These are phyloP conservation scores for Xerocomus spinulosus DNA, from an alignment of 768 basidiomycete species.

Conservation along the genomic window DNA sequence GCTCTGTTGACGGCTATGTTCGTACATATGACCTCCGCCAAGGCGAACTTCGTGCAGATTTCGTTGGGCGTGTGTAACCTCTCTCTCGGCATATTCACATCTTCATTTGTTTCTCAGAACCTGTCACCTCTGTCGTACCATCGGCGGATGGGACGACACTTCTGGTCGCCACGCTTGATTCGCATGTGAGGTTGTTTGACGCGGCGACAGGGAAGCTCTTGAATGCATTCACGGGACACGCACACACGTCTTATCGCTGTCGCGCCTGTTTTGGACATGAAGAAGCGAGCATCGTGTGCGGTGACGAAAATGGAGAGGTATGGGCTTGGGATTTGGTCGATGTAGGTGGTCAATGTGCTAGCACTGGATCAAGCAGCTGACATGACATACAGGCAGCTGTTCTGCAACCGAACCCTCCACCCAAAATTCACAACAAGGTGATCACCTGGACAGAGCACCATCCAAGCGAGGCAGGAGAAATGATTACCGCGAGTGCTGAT, in stretches of 20 bases:
- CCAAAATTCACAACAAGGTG: slow-evolving; percentile 73
- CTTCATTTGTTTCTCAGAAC: slow-evolving; percentile 50
- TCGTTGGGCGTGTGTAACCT: slow-evolving; percentile 74
- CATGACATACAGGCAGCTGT: slow-evolving; percentile 54
- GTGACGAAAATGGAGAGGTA: slow-evolving; percentile 84
- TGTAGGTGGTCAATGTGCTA: slow-evolving; percentile 42
- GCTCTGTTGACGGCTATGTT: slow-evolving; percentile 88
- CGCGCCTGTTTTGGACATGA: slow-evolving; percentile 78
- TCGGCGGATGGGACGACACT: slow-evolving; percentile 78
- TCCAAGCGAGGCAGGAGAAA: slow-evolving; percentile 73
- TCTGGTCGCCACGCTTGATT: slow-evolving; percentile 80
- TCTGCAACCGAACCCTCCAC: slow-evolving; percentile 68
- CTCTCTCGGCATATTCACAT: neutral
- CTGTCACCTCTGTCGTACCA: slow-evolving; percentile 78
- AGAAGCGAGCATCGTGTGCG: slow-evolving; percentile 78
- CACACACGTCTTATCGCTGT: slow-evolving; percentile 69
- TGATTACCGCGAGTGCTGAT: slow-evolving; percentile 88
- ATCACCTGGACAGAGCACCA: slow-evolving; percentile 93
- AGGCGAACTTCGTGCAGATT: slow-evolving; percentile 86
- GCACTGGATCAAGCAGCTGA: slow-evolving; percentile 2
- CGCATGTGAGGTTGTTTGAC: slow-evolving; percentile 83
- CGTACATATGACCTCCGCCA: slow-evolving; percentile 94
- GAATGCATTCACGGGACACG: slow-evolving; percentile 79
- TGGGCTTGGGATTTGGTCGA: slow-evolving; percentile 95
- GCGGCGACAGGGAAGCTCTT: slow-evolving; percentile 74